Evolutionary conservation across 345 rosid genomes (phyloP).

Genomic region (Eucalyptus cloeziana): DNA sequence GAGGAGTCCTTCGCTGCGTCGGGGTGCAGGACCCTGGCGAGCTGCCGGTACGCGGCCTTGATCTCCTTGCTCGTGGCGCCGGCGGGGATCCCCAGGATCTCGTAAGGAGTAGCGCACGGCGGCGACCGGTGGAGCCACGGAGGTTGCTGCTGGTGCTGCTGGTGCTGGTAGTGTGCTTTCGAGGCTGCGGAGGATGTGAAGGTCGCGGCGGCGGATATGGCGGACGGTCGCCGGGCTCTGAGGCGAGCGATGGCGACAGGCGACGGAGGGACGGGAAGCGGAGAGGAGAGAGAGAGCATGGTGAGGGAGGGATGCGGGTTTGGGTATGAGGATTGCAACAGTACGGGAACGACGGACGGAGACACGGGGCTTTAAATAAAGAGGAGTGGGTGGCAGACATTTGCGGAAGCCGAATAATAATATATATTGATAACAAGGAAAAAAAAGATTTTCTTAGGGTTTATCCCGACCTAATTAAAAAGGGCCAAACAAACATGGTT

Average conservation of each 20-base stretch:
- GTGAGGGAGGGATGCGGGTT: not conserved
- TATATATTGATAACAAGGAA: not conserved
- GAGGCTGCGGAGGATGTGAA: not conserved
- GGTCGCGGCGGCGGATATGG: not conserved
- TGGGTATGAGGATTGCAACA: not conserved
- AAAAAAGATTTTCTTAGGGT: not conserved
- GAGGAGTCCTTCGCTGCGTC: constrained; percentile 17
- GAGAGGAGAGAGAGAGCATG: not conserved
- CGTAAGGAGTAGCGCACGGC: constrained; percentile 22
- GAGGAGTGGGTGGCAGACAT: not conserved
- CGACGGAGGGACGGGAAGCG: not conserved
- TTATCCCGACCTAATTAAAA: not conserved
- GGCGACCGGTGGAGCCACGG: not conserved
- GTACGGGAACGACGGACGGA: not conserved
- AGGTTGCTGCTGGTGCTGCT: not conserved
- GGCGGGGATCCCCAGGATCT: constrained; percentile 38
- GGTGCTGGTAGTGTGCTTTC: not conserved
- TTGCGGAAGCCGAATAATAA: not conserved
- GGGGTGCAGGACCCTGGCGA: constrained; percentile 56
- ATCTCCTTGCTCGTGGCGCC: constrained; percentile 51
- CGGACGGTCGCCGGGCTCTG: not conserved
- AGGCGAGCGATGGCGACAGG: not conserved
- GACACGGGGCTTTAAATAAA: not conserved
- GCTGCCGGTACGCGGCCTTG: constrained; percentile 48
- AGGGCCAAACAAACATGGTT: not conserved